These are phyloP conservation scores for Trichophyton mentagrophytes DNA, from an alignment of 2,329 filamentous ascomycete species.

Conservation along the genomic window DNA sequence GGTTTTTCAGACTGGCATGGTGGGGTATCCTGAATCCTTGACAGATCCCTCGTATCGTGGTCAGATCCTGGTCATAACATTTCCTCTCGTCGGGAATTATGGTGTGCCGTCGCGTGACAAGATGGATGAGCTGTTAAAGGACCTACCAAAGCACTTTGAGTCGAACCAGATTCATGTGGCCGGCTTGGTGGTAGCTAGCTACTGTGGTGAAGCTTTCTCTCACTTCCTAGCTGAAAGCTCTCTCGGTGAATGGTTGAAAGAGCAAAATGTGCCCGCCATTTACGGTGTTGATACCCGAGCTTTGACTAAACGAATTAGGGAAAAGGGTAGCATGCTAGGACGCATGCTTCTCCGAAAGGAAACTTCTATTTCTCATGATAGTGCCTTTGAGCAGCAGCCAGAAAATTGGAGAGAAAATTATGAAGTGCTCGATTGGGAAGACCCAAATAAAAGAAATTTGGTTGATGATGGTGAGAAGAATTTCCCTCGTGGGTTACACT, in stretches of 20 bases:
- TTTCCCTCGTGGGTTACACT: neutral
- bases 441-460: slow-evolving; percentile 86
- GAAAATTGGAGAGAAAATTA: slow-evolving; percentile 46
- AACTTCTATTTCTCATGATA: slow-evolving; percentile 19
- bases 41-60: slow-evolving; percentile 80
- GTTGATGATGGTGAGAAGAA: slow-evolving; percentile 76
- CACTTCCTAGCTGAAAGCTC: slow-evolving; percentile 87
- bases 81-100: slow-evolving; percentile 93
- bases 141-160: slow-evolving; percentile 87
- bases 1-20: slow-evolving; percentile 99
- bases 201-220: slow-evolving; percentile 88
- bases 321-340: slow-evolving; percentile 93
- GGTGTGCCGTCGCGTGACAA: slow-evolving; percentile 81
- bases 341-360: slow-evolving; percentile 65
- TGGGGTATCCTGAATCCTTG: slow-evolving; percentile 92
- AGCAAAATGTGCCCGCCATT: slow-evolving; percentile 86
- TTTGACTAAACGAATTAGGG: slow-evolving; percentile 83
- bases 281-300: slow-evolving; percentile 89
- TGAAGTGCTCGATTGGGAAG: slow-evolving; percentile 72
- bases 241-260: slow-evolving; percentile 87
- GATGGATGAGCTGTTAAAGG: slow-evolving; percentile 69
- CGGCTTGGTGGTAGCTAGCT: slow-evolving; percentile 78
- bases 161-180: slow-evolving; percentile 85
- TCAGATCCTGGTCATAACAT: slow-evolving; percentile 93
- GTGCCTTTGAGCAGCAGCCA: slow-evolving; percentile 31